phyloP scores from a whole-genome alignment of 2,329 filamentous ascomycete species.

The Fonsecaea pedrosoi region DNA sequence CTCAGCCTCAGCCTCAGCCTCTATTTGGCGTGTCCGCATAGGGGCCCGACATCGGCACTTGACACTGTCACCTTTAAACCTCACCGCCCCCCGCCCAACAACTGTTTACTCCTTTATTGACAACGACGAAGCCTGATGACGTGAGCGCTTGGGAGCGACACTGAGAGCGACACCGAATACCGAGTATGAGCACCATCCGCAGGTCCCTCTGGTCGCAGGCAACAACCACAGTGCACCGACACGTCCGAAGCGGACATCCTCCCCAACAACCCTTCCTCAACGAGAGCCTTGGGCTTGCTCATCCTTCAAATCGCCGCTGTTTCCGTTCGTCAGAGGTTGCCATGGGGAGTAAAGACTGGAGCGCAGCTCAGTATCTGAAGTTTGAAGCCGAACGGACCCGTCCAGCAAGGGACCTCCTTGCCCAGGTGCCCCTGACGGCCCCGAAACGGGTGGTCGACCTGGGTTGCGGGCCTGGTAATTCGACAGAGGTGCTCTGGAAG shows the following conservation, averaged over 20 bases:
- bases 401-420: conserved; percentile 60
- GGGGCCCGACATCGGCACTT: neutral
- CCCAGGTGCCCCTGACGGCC: conserved; percentile 52
- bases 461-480: conserved; percentile 67
- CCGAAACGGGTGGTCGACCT: conserved; percentile 62
- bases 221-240: neutral
- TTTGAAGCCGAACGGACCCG: conserved; percentile 62
- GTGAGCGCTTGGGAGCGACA: neutral
- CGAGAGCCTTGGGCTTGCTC: neutral
- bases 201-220: neutral
- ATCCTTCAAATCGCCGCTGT: neutral
- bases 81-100: neutral
- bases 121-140: neutral
- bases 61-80: neutral
- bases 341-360: conserved; percentile 55
- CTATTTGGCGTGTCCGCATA: neutral
- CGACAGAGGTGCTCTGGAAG: conserved; percentile 57
- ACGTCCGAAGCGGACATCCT: neutral
- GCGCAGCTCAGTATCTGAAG: conserved; percentile 63
- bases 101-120: neutral
- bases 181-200: neutral
- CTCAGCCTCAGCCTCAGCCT: neutral
- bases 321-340: conserved; percentile 3
- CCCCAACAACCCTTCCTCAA: neutral
- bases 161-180: neutral